Evolutionary conservation across 176 grass and related monocot genomes (phyloP).

Genomic region (Raddia guianensis): DNA sequence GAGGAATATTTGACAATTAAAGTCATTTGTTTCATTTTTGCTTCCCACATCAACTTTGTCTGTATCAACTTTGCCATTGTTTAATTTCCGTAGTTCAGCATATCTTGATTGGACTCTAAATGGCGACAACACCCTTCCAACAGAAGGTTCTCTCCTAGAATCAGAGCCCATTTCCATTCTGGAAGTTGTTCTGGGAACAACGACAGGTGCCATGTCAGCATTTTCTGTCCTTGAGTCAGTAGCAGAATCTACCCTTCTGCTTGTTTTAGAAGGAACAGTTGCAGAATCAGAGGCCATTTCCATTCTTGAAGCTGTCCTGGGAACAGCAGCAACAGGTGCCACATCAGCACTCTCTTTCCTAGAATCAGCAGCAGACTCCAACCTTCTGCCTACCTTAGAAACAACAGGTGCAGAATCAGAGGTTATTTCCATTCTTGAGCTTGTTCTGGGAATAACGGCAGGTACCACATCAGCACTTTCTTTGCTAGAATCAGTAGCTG

Average conservation of each 20-base stretch:
- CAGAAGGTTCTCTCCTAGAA: constrained; percentile 71
- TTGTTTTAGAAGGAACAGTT: constrained; percentile 49
- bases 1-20: constrained; percentile 58
- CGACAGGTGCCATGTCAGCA: constrained; percentile 53
- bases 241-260: constrained; percentile 49
- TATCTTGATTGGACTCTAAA: constrained; percentile 67
- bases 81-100: constrained; percentile 49
- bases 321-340: constrained; percentile 44
- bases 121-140: constrained; percentile 55
- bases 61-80: constrained; percentile 50
- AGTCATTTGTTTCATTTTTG: constrained; percentile 63
- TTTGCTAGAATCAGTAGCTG: constrained; percentile 53
- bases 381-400: constrained; percentile 60
- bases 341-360: constrained; percentile 73
- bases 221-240: constrained; percentile 64
- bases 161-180: constrained; percentile 64
- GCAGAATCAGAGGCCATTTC: constrained; percentile 63
- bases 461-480: constrained; percentile 59
- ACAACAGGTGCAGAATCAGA: constrained; percentile 58
- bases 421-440: constrained; percentile 56
- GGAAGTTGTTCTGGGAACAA: constrained; percentile 64
- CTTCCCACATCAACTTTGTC: constrained; percentile 53
- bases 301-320: constrained; percentile 60
- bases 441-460: constrained; percentile 59
- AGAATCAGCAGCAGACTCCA: constrained; percentile 55